phyloP scores from a whole-genome alignment of 2,329 filamentous ascomycete genomes.

The Calonectria pseudoturangicola region DNA sequence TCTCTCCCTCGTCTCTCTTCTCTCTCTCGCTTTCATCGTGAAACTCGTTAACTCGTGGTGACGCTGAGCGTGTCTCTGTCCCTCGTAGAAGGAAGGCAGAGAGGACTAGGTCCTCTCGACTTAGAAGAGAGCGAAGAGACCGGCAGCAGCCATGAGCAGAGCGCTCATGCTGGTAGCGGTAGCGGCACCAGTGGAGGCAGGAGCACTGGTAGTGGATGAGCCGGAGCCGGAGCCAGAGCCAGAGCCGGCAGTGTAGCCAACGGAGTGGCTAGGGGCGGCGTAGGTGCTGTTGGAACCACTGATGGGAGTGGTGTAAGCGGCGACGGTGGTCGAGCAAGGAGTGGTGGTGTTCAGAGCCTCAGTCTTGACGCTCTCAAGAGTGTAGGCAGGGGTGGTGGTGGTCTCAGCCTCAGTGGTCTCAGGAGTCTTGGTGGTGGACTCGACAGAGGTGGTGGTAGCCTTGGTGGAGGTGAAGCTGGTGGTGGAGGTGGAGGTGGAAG shows the following conservation, averaged over 20 bases:
- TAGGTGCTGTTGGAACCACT: conserved; percentile 58
- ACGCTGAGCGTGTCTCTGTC: conserved; percentile 49
- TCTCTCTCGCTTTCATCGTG: conserved; percentile 50
- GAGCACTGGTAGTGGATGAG: conserved; percentile 42
- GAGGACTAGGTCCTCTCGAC: conserved; percentile 36
- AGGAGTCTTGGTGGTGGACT: conserved; percentile 46
- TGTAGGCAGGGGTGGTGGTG: conserved; percentile 51
- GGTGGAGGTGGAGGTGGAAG: conserved; percentile 52
- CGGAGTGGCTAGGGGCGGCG: conserved; percentile 51
- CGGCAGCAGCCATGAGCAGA: conserved; percentile 61
- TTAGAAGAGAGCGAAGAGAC: conserved; percentile 61
- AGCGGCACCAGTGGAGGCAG: conserved; percentile 55
- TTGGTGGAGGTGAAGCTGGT: conserved; percentile 47
- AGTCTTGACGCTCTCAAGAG: conserved; percentile 46
- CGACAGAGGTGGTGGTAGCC: conserved; percentile 45
- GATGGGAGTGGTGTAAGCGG: conserved; percentile 51
- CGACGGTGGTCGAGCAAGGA: conserved; percentile 48
- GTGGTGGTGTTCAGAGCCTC: conserved; percentile 46
- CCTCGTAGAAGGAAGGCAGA: conserved; percentile 46
- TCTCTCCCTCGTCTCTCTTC: conserved; percentile 41
- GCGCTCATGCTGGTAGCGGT: conserved; percentile 59
- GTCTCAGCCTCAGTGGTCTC: conserved; percentile 49
- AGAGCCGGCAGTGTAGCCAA: conserved; percentile 31
- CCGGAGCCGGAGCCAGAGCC: conserved; percentile 29
- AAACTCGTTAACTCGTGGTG: conserved; percentile 61